phyloP scores from a whole-genome alignment of 2,329 filamentous ascomycete genomes.

The Xylariomycetidae sp. region DNA sequence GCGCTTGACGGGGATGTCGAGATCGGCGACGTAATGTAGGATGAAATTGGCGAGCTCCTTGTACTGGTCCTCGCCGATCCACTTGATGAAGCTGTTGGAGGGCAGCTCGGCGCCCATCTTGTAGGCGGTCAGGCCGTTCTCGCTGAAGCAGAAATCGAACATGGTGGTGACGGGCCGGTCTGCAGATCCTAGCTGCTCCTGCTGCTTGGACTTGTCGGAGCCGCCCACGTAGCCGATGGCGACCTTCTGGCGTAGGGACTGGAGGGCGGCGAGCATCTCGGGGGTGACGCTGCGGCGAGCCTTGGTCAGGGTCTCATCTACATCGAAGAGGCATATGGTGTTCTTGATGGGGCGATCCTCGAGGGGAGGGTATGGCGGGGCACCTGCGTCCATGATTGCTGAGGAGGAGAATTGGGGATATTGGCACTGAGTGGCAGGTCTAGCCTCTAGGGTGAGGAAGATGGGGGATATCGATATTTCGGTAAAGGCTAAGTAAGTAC shows the following conservation, averaged over 20 bases:
- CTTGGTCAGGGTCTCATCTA: slow-evolving; percentile 86
- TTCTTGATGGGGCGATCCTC: slow-evolving; percentile 82
- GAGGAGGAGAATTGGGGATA: background rate
- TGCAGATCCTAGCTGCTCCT: slow-evolving; percentile 81
- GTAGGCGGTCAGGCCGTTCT: slow-evolving; percentile 92
- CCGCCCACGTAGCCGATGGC: slow-evolving; percentile 92
- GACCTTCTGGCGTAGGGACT: slow-evolving; percentile 76
- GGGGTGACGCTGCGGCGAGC: slow-evolving; percentile 69
- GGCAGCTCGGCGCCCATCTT: slow-evolving; percentile 73
- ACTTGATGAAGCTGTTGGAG: slow-evolving; percentile 83
- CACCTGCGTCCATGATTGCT: slow-evolving; percentile 35
- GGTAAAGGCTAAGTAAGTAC: too few relatives aligned
- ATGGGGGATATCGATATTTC: too few relatives aligned
- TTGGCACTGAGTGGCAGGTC: too few relatives aligned
- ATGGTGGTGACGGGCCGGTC: slow-evolving; percentile 69
- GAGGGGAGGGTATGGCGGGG: slow-evolving; percentile 63
- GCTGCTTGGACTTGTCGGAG: slow-evolving; percentile 87
- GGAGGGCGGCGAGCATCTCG: slow-evolving; percentile 79
- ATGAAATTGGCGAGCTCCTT: slow-evolving; percentile 73
- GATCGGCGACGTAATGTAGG: slow-evolving; percentile 77
- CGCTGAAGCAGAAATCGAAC: slow-evolving; percentile 97
- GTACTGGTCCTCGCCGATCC: slow-evolving; percentile 80
- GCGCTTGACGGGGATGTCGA: slow-evolving; percentile 78
- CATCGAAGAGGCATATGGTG: slow-evolving; percentile 94
- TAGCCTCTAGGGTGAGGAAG: too few relatives aligned